Conservation (phyloP, 805 yeast species). For the Wickerhamomyces mucosus region DNA sequence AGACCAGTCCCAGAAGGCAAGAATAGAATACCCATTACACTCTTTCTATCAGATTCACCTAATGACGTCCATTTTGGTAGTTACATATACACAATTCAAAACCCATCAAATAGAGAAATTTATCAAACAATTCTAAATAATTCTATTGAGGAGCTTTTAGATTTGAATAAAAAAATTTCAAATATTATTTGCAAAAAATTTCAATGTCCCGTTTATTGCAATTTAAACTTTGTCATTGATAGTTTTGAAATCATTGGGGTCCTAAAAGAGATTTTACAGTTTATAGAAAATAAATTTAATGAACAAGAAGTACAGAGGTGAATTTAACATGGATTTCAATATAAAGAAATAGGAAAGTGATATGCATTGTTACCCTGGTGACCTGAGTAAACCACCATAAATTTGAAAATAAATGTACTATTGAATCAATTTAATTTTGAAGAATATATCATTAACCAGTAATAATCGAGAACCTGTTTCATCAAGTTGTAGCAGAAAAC, state of each 20-base stretch:
- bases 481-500: too few species aligned
- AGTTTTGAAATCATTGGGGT: conserved; percentile 24
- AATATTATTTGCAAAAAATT: conserved; percentile 31
- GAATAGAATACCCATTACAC: not conserved
- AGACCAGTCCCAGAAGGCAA: not conserved
- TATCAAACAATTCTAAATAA: conserved; percentile 36
- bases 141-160: conserved; percentile 30
- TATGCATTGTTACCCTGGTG: too few species aligned
- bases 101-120: conserved; percentile 15
- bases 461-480: too few species aligned
- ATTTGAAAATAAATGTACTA: too few species aligned
- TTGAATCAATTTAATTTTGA: too few species aligned
- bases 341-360: too few species aligned
- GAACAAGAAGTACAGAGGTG: not conserved
- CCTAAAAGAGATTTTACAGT: conserved; percentile 20
- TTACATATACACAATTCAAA: conserved; percentile 1
- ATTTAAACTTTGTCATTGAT: conserved; percentile 30
- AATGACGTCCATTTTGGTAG: not conserved
- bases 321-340: too few species aligned
- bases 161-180: conserved; percentile 34
- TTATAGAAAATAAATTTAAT: conserved; percentile 19
- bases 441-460: too few species aligned
- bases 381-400: too few species aligned
- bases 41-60: not conserved
- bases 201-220: conserved; percentile 34